Base-by-base conservation (phyloP, 805 yeast species). In the Ogataea ganodermae region DNA sequence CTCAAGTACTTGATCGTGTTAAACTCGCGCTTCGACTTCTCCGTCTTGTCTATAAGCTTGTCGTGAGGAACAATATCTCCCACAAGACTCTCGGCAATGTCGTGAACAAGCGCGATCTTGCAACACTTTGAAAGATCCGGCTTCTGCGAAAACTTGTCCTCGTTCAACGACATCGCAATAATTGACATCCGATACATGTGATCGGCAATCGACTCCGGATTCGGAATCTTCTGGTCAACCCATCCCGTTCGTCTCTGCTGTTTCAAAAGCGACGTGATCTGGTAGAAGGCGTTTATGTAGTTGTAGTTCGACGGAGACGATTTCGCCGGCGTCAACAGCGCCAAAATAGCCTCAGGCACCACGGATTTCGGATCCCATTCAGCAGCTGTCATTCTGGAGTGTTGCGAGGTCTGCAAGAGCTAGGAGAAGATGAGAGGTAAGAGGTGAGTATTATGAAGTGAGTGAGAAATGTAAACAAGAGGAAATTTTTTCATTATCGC, bases 141-240 rank as follows among this genome's bases (percentile, higher is more conserved):
- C 67, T 37, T 46, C 14, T 51, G 51, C 6, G 51, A 48, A 21
- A 52, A 54, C 24, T 48, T 51, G 13, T 51, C 50, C 12, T 50
- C 57, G 16, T 80, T 79, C 35, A 89, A 75, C 20, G 89, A 66
- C 85, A 90, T 80, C 18, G 92, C 74, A 35, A 89, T 80, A 17
- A 91, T 72, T 4, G 89, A 81, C 97, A 92, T 91, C 48, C 99
- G 75, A 64, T 92, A 91, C 96, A 91, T 91, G 66, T 92, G 97
- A 67, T 91, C 97, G n/a, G 89, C 79, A 43, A 90, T 89, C 43
- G 86, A 79, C 66, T 89, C 88, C 2, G 84, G 82, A 21, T 72
- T 58, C 1, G 73, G 73, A 14, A 73, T 62, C 9, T 79, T 76
- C 59, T 80, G 81, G 62, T 89, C 92, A 17, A 92, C 67, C 98